phyloP scores from a whole-genome alignment of 2,329 filamentous ascomycete species.

The Botrytis byssoidea region DNA sequence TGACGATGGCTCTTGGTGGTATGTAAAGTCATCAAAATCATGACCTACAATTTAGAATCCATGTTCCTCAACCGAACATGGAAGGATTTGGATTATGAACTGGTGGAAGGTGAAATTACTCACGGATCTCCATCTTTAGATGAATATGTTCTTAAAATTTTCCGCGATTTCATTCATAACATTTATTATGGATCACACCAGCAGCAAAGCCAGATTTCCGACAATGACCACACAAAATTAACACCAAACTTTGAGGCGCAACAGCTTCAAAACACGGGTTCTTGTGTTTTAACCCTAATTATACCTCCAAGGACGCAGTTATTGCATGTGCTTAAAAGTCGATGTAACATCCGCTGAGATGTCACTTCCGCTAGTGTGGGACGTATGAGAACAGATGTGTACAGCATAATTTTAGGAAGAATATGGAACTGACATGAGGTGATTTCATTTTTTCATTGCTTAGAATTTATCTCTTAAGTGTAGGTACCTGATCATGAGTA shows the following conservation, averaged over 20 bases:
- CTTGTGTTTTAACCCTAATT: neutral
- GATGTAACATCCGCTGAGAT: neutral
- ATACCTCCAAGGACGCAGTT: neutral
- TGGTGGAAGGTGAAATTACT: neutral
- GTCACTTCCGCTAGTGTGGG: neutral
- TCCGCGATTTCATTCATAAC: neutral
- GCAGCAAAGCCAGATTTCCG: neutral
- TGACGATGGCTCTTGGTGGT: neutral
- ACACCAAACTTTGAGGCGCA: neutral
- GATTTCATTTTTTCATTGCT: neutral
- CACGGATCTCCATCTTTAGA: neutral
- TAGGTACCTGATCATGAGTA: rapidly evolving
- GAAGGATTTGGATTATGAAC: neutral
- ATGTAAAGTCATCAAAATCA: rapidly evolving
- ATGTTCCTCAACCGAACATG: neutral
- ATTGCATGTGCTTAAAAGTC: neutral
- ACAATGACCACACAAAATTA: neutral
- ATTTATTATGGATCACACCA: neutral
- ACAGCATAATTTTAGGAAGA: neutral
- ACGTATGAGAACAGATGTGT: neutral
- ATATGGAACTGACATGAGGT: neutral
- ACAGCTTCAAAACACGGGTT: neutral
- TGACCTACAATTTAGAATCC: neutral
- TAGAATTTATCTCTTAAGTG: rapidly evolving
- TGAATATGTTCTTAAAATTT: neutral